Base-by-base conservation (phyloP, 768 basidiomycete species). In the Naganishia vishniacii region DNA sequence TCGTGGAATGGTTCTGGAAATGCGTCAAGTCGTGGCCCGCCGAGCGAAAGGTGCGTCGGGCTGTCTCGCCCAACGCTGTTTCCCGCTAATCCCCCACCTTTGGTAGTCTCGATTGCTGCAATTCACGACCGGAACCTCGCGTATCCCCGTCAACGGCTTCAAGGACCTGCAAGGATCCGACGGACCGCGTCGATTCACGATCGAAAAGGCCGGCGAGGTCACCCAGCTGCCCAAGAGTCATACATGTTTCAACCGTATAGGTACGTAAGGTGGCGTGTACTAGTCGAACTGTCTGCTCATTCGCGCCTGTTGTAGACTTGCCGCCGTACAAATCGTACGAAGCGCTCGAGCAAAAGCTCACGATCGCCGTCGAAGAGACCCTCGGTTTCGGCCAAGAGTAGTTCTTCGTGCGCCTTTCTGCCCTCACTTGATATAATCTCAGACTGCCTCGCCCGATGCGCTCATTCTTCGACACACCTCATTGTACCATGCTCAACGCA, bases 1-100 rank as follows among this genome's bases (percentile, higher is more conserved):
- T 78, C 49, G 93, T 99, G 62, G 91, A 97, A 74, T 99, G 95
- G 95, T 99, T 99, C 87, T 99, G 95, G 95, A 91, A 97, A 80
- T 92, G 91, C 72, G 90, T 99, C 47, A 88, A 90, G 69, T 85
- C 87, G 71, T 99, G 95, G 95, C 94, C 95, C 12, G 86, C 94
- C 0, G 95, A 99, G 81, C 87, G 93, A 79, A 99, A 99, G 66
- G 61, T 67, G 13, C 13, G 68, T 62, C 40, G 46, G 41, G 20
- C 31, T 47, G 18, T n/a, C 8, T 31, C 13, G 46, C 1, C 4
- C 6, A 18, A 47, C 23, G 15, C 23, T 18, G 13, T 29, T n/a
- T 12, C 41, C 29, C 13, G 25, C 26, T 25, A 25, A 37, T 23
- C 40, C 1, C 25, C 41, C 26, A 7, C 12, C 49, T 18, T 34